Conservation (phyloP, 2,329 filamentous ascomycete genomes). For the Sclerotinia sclerotiorum region DNA sequence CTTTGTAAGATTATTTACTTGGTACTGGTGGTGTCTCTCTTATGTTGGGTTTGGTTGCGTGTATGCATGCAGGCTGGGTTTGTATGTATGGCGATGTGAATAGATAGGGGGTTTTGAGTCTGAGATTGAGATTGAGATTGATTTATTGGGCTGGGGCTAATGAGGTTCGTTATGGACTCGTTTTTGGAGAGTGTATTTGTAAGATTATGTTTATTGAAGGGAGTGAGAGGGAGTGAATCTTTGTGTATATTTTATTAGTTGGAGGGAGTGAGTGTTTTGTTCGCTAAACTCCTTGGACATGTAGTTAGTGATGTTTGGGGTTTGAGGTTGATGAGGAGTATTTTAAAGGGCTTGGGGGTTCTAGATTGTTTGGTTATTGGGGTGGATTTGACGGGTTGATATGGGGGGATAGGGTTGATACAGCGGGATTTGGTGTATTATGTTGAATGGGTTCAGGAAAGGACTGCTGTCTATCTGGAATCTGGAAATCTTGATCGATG, state of each 20-base stretch:
- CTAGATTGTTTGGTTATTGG: background rate
- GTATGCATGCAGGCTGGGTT: background rate
- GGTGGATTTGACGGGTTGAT: background rate
- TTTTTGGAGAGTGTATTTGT: background rate
- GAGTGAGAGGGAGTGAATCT: background rate
- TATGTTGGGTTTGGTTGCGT: conserved; percentile 4
- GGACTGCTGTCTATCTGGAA: too few relatives aligned
- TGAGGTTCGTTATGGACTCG: background rate
- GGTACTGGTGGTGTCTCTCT: too few relatives aligned
- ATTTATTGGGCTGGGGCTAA: background rate
- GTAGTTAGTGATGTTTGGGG: background rate
- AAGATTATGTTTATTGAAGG: background rate
- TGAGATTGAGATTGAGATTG: background rate
- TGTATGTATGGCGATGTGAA: background rate
- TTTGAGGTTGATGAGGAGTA: background rate
- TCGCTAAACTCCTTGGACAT: background rate
- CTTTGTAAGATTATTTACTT: background rate
- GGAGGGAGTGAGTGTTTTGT: background rate
- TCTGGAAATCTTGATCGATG: background rate
- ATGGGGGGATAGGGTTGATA: background rate
- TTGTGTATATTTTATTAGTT: background rate
- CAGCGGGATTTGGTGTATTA: background rate
- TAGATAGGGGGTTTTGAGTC: background rate
- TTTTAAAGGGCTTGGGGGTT: background rate
- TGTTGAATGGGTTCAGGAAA: background rate